phyloP scores from a whole-genome alignment of 1,284 basidiomycete species.

The Mrakiaceae sp. region DNA sequence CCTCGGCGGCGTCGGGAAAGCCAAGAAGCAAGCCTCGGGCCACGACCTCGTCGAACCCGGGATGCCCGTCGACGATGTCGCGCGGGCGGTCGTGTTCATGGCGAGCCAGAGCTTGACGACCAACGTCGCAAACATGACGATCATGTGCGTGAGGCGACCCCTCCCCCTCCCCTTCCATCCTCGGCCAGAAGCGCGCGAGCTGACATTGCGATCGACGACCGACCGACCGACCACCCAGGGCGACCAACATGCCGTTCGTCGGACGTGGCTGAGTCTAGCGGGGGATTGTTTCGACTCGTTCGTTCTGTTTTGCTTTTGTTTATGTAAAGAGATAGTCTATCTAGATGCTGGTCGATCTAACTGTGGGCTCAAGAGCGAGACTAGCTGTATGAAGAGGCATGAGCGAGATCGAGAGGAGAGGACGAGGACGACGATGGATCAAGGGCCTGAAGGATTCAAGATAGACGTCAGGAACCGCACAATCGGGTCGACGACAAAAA shows the following conservation, averaged over 20 bases:
- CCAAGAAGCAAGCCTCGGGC: slow-evolving; percentile 6
- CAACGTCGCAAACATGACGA: slow-evolving; percentile 56
- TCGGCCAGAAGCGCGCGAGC: background rate
- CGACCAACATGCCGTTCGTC: slow-evolving; percentile 49
- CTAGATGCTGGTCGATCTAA: no score
- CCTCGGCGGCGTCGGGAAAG: background rate
- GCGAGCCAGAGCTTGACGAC: slow-evolving; percentile 55
- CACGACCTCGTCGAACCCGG: slow-evolving; percentile 7
- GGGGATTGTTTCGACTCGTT: no score
- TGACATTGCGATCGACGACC: background rate
- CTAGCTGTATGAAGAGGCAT: no score
- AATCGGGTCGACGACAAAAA: no score
- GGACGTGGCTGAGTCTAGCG: slow-evolving; percentile 44
- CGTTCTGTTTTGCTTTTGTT: no score
- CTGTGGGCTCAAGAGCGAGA: no score
- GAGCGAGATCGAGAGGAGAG: no score
- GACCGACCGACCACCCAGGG: slow-evolving; percentile 32
- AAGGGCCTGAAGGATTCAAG: no score
- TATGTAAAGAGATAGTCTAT: no score
- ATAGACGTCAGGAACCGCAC: no score
- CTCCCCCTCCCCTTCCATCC: background rate
- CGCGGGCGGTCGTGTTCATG: slow-evolving; percentile 55
- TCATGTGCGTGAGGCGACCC: slow-evolving; percentile 48
- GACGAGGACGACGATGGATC: no score
- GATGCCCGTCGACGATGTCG: slow-evolving; percentile 49